These are phyloP conservation scores for Vitis rotundifolia DNA, from an alignment of 164 flowering plant genomes.

Conservation along the genomic window DNA sequence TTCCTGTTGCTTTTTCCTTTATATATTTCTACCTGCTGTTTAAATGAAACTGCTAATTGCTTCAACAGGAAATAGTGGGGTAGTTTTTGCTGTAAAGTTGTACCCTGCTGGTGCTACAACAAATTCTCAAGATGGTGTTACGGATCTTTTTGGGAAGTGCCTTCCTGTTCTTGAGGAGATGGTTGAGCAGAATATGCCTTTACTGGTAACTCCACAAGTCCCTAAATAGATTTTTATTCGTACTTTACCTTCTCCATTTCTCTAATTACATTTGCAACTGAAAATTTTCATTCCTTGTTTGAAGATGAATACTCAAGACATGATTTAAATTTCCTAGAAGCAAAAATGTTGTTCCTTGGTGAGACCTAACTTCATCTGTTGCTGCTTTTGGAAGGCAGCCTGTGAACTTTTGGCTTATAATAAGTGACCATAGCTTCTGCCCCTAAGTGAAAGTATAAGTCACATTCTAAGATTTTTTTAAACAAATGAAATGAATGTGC, in stretches of 20 bases:
- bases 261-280: not conserved
- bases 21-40: too few relatives aligned
- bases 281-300: not conserved
- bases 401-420: not conserved
- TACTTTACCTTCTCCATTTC: not conserved
- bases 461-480: too few relatives aligned
- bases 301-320: not conserved
- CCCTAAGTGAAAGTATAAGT: too few relatives aligned
- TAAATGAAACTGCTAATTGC: not conserved
- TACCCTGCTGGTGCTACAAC: slow-evolving; percentile 99
- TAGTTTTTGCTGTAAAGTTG: slow-evolving; percentile 80
- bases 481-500: too few relatives aligned
- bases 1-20: too few relatives aligned
- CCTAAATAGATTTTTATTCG: not conserved
- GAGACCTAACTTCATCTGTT: too few relatives aligned
- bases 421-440: not conserved
- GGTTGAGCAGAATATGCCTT: slow-evolving; percentile 87
- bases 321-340: not conserved
- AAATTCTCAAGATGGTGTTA: slow-evolving; percentile 98
- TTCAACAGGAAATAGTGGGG: slow-evolving; percentile 78
- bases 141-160: slow-evolving; percentile 91
- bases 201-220: slow-evolving; percentile 53
- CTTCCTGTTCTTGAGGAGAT: slow-evolving; percentile 88
- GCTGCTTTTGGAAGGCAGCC: not conserved
- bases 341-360: not conserved